Evolutionary conservation across 305 asterid species (phyloP).

Genomic region (Fraxinus albicans): DNA sequence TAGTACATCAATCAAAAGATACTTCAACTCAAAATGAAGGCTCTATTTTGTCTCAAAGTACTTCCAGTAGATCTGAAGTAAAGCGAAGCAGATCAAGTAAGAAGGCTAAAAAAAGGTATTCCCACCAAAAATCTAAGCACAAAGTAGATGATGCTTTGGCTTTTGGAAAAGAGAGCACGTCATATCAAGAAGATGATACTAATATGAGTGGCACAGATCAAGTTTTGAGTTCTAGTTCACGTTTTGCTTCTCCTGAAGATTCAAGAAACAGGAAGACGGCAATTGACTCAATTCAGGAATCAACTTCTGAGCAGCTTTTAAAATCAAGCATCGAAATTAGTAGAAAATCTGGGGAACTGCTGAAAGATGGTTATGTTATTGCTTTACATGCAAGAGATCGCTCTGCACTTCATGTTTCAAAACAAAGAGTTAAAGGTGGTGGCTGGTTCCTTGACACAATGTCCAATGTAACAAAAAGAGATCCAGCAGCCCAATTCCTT

Average conservation of each 20-base stretch:
- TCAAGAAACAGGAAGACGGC: constrained; percentile 63
- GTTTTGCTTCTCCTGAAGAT: constrained; percentile 89
- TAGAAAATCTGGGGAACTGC: constrained; percentile 59
- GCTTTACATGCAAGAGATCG: constrained; percentile 77
- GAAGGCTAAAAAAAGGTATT: constrained; percentile 92
- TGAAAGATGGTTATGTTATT: constrained; percentile 85
- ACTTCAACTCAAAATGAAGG: constrained; percentile 62
- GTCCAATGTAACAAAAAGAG: constrained; percentile 83
- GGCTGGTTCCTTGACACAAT: constrained; percentile 96
- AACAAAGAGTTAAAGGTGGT: constrained; percentile 91
- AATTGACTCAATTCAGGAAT: constrained; percentile 55
- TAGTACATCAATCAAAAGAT: constrained; percentile 49
- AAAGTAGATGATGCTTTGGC: constrained; percentile 67
- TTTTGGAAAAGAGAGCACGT: constrained; percentile 68
- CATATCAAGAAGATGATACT: constrained; percentile 86
- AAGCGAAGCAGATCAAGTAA: constrained; percentile 91
- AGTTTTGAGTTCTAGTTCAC: constrained; percentile 86
- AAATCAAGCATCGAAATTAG: constrained; percentile 50
- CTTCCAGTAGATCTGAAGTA: constrained; percentile 65
- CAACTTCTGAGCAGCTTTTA: constrained; percentile 48
- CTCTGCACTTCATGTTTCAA: constrained; percentile 77
- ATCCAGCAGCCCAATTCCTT: constrained; percentile 97
- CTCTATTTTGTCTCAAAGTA: constrained; percentile 55
- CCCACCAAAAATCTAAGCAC: constrained; percentile 80
- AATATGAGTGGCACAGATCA: constrained; percentile 89